These are phyloP conservation scores for Biscogniauxia mediterranea DNA, from an alignment of 2,329 filamentous ascomycete genomes.

Conservation along the genomic window DNA sequence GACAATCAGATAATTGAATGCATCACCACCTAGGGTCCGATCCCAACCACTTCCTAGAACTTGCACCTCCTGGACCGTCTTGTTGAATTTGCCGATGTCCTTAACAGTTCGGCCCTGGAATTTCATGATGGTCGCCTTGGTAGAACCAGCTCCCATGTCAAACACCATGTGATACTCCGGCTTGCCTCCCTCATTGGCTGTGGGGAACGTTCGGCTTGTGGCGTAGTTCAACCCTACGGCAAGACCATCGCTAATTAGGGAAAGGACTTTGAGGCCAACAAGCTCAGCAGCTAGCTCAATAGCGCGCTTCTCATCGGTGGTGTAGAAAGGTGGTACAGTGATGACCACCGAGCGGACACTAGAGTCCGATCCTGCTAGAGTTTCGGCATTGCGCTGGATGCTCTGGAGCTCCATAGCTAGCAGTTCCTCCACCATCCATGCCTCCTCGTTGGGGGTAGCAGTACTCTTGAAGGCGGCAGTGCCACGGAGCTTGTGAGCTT, in stretches of 20 bases:
- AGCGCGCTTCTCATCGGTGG: slow-evolving; percentile 83
- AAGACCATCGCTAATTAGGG: slow-evolving; percentile 82
- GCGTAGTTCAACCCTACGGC: slow-evolving; percentile 96
- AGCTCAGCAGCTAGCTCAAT: slow-evolving; percentile 81
- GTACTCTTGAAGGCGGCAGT: slow-evolving; percentile 82
- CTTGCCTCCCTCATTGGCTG: slow-evolving; percentile 75
- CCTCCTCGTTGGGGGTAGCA: slow-evolving; percentile 57
- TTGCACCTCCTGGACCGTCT: slow-evolving; percentile 93
- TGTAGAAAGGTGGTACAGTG: slow-evolving; percentile 88
- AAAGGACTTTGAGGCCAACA: slow-evolving; percentile 82
- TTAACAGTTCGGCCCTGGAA: slow-evolving; percentile 90
- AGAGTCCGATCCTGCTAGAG: slow-evolving; percentile 71
- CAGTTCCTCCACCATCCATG: slow-evolving; percentile 84
- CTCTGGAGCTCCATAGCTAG: slow-evolving; percentile 95
- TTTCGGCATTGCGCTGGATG: slow-evolving; percentile 84
- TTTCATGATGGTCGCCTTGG: slow-evolving; percentile 83
- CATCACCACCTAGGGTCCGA: slow-evolving; percentile 82
- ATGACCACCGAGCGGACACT: slow-evolving; percentile 80
- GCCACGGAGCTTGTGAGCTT: slow-evolving; percentile 56
- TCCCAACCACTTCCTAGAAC: slow-evolving; percentile 89
- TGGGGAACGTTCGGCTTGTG: slow-evolving; percentile 85
- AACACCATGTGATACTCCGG: slow-evolving; percentile 92
- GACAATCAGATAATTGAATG: slow-evolving; percentile 82
- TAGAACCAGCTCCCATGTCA: slow-evolving; percentile 96
- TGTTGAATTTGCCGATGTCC: slow-evolving; percentile 90